Evolutionary conservation across 441 rosid genomes (phyloP).

Genomic region (Mallotus japonicus): DNA sequence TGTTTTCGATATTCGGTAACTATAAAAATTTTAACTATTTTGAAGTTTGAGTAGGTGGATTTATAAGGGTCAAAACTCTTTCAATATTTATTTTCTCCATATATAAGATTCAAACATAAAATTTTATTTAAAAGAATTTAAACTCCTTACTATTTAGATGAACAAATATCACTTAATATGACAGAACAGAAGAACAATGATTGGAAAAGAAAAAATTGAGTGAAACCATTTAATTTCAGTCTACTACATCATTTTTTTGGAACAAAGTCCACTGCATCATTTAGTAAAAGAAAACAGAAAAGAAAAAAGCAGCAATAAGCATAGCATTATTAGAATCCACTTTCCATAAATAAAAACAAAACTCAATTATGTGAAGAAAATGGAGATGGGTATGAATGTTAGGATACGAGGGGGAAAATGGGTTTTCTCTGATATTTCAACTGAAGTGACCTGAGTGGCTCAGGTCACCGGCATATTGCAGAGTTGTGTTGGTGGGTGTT

Average conservation of each 20-base stretch:
- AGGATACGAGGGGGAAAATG: neutral
- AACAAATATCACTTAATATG: no score
- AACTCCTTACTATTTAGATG: no score
- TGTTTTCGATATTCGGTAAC: no score
- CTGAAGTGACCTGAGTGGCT: constrained; percentile 17
- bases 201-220: no score
- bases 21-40: no score
- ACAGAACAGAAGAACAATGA: no score
- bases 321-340: neutral
- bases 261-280: neutral
- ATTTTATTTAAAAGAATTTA: no score
- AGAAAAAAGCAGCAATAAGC: neutral
- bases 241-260: neutral
- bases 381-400: constrained; percentile 9
- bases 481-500: constrained; percentile 21
- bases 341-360: constrained; percentile 3
- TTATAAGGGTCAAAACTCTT: no score
- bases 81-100: no score
- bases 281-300: neutral
- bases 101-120: no score
- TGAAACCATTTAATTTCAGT: neutral
- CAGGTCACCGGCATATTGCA: constrained; percentile 12
- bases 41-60: no score
- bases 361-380: neutral
- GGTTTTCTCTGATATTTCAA: neutral